Evolutionary conservation across 495 filamentous ascomycete genomes (phyloP).

Genomic region (Aspergillus steynii): DNA sequence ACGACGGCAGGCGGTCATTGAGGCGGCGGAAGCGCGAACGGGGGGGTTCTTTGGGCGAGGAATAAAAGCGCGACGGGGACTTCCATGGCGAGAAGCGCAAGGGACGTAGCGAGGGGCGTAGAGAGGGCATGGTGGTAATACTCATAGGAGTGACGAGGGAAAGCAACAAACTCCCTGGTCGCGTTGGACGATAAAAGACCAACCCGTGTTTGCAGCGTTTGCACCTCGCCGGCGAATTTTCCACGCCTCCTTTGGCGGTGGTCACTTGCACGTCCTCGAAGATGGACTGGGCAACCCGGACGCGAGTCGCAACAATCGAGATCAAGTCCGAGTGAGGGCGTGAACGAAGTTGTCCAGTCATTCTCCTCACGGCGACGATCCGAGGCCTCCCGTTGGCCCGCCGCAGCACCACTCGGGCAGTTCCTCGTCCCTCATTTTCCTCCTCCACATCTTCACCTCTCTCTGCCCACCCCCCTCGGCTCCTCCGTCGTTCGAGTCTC

Average conservation of each 20-base stretch:
- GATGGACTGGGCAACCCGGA: background rate
- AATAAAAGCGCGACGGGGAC: constrained; percentile 17
- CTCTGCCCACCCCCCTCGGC: background rate
- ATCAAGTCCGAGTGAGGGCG: background rate
- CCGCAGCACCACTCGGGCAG: background rate
- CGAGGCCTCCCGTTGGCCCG: constrained; percentile 3
- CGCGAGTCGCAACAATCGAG: background rate
- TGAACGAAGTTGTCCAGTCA: background rate
- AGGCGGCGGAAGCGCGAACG: constrained; percentile 57
- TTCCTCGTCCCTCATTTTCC: constrained; percentile 1
- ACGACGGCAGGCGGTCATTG: constrained; percentile 57
- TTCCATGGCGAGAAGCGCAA: constrained; percentile 17
- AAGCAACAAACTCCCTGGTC: background rate
- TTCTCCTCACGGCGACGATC: background rate
- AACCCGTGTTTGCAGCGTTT: constrained; percentile 22
- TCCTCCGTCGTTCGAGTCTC: background rate
- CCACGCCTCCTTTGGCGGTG: background rate
- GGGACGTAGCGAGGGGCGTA: constrained; percentile 16
- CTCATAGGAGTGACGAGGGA: no score
- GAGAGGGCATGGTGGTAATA: background rate
- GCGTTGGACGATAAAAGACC: background rate
- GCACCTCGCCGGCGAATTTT: constrained; percentile 3
- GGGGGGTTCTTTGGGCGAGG: constrained; percentile 29
- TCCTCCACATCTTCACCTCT: background rate
- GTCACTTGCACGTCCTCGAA: background rate